These are phyloP conservation scores for Fraxinus sp. DNA, from an alignment of 305 asterid species.

Conservation along the genomic window DNA sequence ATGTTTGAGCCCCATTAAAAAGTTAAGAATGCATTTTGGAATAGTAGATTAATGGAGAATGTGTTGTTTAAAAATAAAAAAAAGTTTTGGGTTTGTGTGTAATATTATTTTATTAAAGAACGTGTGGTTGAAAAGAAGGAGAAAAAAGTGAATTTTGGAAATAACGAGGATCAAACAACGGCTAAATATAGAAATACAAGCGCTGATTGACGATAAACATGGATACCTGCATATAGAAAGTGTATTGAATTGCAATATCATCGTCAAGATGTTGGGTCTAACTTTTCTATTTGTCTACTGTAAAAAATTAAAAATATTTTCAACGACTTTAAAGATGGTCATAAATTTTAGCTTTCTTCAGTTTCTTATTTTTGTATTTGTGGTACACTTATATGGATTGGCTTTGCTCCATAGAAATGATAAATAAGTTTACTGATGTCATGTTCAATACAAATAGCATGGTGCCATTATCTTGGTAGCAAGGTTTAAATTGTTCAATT, in stretches of 20 bases:
- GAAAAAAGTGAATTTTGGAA: too few species aligned
- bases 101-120: too few species aligned
- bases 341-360: not conserved
- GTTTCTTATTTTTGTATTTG: not conserved
- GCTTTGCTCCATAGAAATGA: not conserved
- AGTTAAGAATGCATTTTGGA: too few species aligned
- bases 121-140: too few species aligned
- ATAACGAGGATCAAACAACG: too few species aligned
- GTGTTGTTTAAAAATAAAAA: too few species aligned
- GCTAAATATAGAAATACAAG: not conserved
- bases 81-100: too few species aligned
- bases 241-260: not conserved
- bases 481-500: not conserved
- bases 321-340: not conserved
- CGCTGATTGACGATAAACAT: not conserved
- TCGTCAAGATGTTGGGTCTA: not conserved
- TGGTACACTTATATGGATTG: not conserved
- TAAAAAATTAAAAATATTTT: not conserved
- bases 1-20: too few species aligned
- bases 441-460: not conserved
- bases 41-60: too few species aligned
- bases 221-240: not conserved
- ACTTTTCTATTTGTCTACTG: not conserved
- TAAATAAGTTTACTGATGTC: not conserved
- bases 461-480: not conserved